These are phyloP conservation scores for Ceratopteris richardii DNA, from an alignment of 75 land plant genomes.

Conservation along the genomic window DNA sequence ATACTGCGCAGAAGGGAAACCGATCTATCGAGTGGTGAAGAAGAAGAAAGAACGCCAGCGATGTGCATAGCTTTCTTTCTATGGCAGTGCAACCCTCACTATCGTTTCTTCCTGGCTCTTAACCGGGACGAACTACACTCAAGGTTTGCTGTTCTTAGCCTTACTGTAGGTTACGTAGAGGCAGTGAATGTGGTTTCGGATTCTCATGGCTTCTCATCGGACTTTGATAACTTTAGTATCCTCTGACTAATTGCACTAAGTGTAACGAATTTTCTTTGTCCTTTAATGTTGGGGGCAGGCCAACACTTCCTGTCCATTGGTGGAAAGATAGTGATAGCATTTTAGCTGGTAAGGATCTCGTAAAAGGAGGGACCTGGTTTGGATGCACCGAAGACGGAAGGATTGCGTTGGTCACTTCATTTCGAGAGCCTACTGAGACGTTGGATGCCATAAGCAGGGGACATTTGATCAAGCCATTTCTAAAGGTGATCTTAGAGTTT, in stretches of 20 bases:
- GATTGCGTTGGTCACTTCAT: slow-evolving; percentile 74
- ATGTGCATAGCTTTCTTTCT: slow-evolving; percentile 54
- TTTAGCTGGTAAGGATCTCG: slow-evolving; percentile 66
- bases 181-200: no score
- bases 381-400: slow-evolving; percentile 53
- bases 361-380: slow-evolving; percentile 88
- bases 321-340: slow-evolving; percentile 51
- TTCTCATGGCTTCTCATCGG: no score
- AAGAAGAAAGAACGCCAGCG: slow-evolving; percentile 5
- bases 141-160: slow-evolving; percentile 20
- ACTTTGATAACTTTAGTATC: no score
- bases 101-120: slow-evolving; percentile 53
- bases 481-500: slow-evolving; percentile 30
- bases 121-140: slow-evolving; percentile 72
- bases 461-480: slow-evolving; percentile 49
- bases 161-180: no score
- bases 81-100: slow-evolving; percentile 60
- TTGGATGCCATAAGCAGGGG: slow-evolving; percentile 48
- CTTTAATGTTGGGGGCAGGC: no score
- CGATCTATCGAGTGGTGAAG: no score
- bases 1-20: no score
- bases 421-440: slow-evolving; percentile 23
- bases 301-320: slow-evolving; percentile 43
- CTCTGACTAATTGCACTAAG: no score
- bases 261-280: background rate